Conservation (phyloP, 768 basidiomycete species). For the Ramaria rubella region DNA sequence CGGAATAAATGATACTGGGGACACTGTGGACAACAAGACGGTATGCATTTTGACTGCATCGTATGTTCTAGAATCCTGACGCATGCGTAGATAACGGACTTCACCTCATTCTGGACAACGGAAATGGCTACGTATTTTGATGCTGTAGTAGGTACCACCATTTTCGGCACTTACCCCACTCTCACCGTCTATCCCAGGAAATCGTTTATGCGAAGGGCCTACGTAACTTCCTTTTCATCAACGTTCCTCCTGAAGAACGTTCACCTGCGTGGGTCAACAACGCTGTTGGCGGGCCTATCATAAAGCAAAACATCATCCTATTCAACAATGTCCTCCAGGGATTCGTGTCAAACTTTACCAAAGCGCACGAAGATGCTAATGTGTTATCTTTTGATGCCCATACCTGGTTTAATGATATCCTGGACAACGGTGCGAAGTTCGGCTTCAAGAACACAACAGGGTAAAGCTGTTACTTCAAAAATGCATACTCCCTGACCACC, state of each 20-base stretch:
- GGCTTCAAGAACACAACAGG: conserved; percentile 47
- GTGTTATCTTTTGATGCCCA: conserved; percentile 47
- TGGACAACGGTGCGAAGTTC: conserved; percentile 34
- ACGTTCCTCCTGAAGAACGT: conserved; percentile 50
- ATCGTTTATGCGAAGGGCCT: conserved; percentile 36
- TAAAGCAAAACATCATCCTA: conserved; percentile 33
- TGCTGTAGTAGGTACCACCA: conserved; percentile 35
- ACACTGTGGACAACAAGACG: conserved; percentile 34
- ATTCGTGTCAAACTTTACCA: conserved; percentile 31
- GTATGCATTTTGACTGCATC: conserved; percentile 15
- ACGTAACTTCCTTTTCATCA: conserved; percentile 43
- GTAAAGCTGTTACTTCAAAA: conserved; percentile 19
- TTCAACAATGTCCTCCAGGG: conserved; percentile 38
- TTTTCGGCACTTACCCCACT: not conserved
- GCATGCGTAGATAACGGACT: conserved; percentile 37
- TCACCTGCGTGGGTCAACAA: conserved; percentile 34
- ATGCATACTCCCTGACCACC: not conserved
- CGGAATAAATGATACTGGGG: conserved; percentile 53
- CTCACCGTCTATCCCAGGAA: conserved; percentile 25
- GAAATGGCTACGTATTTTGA: conserved; percentile 46
- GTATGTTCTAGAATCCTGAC: not conserved
- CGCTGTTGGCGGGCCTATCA: conserved; percentile 28
- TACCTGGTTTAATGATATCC: conserved; percentile 40
- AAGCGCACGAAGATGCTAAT: conserved; percentile 32
- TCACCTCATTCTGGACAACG: conserved; percentile 41